phyloP scores from a whole-genome alignment of 306 rosid genomes.

The Phaseolus lunatus region DNA sequence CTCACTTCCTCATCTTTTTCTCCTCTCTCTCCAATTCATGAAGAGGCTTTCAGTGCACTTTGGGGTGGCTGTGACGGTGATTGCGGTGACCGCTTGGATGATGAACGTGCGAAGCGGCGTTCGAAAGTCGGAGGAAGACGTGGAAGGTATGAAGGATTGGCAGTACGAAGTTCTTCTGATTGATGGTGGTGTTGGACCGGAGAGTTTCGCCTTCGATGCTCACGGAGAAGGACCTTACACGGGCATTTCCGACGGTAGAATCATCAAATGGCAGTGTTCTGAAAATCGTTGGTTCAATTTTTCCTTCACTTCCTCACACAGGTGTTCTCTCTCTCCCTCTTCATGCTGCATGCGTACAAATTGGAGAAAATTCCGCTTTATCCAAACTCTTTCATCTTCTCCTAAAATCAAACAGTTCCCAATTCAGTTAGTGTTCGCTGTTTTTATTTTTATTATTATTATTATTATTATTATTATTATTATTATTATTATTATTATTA shows the following conservation, averaged over 20 bases:
- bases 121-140: background rate
- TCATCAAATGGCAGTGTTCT: constrained; percentile 65
- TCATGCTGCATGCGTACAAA: background rate
- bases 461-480: too few relatives aligned
- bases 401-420: background rate
- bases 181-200: constrained; percentile 63
- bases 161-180: constrained; percentile 51
- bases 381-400: background rate
- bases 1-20: background rate
- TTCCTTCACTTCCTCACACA: constrained; percentile 59
- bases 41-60: constrained; percentile 38
- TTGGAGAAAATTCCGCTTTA: background rate
- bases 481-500: too few relatives aligned
- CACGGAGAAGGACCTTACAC: constrained; percentile 76
- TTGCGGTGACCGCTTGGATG: constrained; percentile 36
- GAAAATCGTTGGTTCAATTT: constrained; percentile 63
- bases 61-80: background rate
- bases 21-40: background rate
- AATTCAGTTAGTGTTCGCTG: too few relatives aligned
- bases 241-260: constrained; percentile 74
- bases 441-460: too few relatives aligned
- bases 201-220: constrained; percentile 70
- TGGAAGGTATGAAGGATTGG: background rate
- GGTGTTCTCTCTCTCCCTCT: constrained; percentile 35
- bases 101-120: constrained; percentile 15